A percentile compares a stretch with the other conserved stretches of the same genome.
These are phyloP conservation scores for Fusarium pseudocircinatum DNA, from an alignment of 2,329 filamentous ascomycete genomes.

Conservation along the genomic window DNA sequence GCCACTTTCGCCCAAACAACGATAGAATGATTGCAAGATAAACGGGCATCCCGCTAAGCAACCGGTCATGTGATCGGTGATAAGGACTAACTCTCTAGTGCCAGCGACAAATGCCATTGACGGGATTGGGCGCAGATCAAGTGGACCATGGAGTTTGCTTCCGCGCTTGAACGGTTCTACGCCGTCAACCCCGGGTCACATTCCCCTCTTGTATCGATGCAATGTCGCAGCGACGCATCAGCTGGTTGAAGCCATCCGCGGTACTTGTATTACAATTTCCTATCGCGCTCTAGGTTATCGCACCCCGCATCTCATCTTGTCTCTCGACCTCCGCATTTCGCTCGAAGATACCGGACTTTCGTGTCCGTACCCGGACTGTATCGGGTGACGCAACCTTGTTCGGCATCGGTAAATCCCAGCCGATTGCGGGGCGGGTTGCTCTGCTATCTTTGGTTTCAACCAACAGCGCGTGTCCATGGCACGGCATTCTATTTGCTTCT, in stretches of 20 bases:
- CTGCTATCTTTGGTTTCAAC: slow-evolving; percentile 5
- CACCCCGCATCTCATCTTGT: slow-evolving; percentile 11
- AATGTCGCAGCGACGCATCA: slow-evolving; percentile 18
- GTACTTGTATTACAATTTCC: slow-evolving; percentile 26
- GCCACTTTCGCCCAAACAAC: neutral
- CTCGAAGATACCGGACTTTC: slow-evolving; percentile 18
- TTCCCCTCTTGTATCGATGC: neutral
- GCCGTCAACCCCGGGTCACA: slow-evolving; percentile 23
- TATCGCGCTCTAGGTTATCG: slow-evolving; percentile 31
- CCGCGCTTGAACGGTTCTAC: slow-evolving; percentile 19
- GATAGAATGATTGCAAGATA: slow-evolving; percentile 4
- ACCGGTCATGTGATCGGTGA: slow-evolving; percentile 37
- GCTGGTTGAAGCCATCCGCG: slow-evolving; percentile 21
- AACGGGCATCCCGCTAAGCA: slow-evolving; percentile 5
- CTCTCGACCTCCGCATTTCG: slow-evolving; percentile 17
- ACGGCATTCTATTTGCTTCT: neutral
- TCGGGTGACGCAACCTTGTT: slow-evolving; percentile 27
- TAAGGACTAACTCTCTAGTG: neutral
- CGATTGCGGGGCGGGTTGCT: slow-evolving; percentile 5
- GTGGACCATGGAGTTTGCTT: slow-evolving; percentile 13
- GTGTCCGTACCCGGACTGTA: slow-evolving; percentile 26
- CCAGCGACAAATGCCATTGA: neutral
- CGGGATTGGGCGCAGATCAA: slow-evolving; percentile 8
- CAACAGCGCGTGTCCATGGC: neutral
- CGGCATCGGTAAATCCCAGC: slow-evolving; percentile 21